Conservation (phyloP, 2,329 filamentous ascomycete species). For the Arthrobotrys sinensis region DNA sequence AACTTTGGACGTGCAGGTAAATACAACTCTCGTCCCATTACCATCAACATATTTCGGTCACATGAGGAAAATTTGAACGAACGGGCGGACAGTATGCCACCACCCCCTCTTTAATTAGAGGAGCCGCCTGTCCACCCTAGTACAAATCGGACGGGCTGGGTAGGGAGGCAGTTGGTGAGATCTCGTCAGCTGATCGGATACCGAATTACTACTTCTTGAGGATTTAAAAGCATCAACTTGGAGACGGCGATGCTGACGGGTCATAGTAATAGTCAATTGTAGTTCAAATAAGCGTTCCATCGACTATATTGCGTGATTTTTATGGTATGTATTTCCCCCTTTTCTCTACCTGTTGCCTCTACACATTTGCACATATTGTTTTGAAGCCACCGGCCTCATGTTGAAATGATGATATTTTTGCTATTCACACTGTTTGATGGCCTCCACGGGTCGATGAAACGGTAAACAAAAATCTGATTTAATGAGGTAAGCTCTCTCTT, state of each 20-base stretch:
- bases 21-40: slow-evolving; percentile 47
- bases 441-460: slow-evolving; percentile 62
- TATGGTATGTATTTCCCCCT: slow-evolving; percentile 61
- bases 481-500: slow-evolving; percentile 67
- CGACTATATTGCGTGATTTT: not conserved
- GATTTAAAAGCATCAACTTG: slow-evolving; percentile 40
- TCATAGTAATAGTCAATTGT: slow-evolving; percentile 24
- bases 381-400: slow-evolving; percentile 27
- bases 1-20: slow-evolving; percentile 65
- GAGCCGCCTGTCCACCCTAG: slow-evolving; percentile 67
- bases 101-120: slow-evolving; percentile 66
- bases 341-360: slow-evolving; percentile 45
- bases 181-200: slow-evolving; percentile 68
- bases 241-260: slow-evolving; percentile 16
- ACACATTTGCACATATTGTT: slow-evolving; percentile 62
- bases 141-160: slow-evolving; percentile 66
- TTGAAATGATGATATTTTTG: slow-evolving; percentile 67
- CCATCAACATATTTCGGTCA: slow-evolving; percentile 47
- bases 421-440: slow-evolving; percentile 69
- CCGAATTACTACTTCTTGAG: slow-evolving; percentile 58
- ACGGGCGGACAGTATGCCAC: slow-evolving; percentile 69
- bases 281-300: slow-evolving; percentile 30
- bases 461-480: slow-evolving; percentile 70
- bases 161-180: slow-evolving; percentile 68
- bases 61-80: slow-evolving; percentile 70